These are phyloP conservation scores for Hypoxylon lienhwacheense DNA, from an alignment of 495 filamentous ascomycete genomes.

Conservation along the genomic window DNA sequence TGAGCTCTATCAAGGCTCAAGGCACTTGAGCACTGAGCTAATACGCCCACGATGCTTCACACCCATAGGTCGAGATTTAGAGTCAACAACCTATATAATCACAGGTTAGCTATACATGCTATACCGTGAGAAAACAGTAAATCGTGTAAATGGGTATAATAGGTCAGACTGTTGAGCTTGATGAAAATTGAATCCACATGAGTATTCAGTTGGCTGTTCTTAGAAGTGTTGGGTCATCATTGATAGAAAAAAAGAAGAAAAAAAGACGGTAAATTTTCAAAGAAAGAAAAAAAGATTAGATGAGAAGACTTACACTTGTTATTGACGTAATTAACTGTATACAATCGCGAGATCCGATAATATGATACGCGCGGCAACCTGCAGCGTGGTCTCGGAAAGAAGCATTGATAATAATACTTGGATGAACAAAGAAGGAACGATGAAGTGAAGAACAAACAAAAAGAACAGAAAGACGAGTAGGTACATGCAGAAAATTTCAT, in stretches of 20 bases:
- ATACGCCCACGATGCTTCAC: too few species aligned
- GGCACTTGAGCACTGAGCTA: too few species aligned
- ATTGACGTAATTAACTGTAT: not conserved
- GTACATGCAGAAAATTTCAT: too few species aligned
- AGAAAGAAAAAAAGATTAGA: not conserved
- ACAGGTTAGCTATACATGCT: constrained; percentile 16
- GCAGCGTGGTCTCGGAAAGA: constrained; percentile 8
- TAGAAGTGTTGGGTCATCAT: constrained; percentile 59
- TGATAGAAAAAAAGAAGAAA: not conserved
- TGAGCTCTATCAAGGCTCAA: too few species aligned
- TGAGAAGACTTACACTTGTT: constrained; percentile 21
- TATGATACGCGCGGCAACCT: not conserved
- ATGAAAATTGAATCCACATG: constrained; percentile 57
- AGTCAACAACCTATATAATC: constrained; percentile 1
- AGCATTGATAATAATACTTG: not conserved
- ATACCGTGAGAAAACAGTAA: not conserved
- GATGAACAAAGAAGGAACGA: constrained; percentile 11
- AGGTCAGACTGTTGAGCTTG: constrained; percentile 66
- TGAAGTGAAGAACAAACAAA: not conserved
- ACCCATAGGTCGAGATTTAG: too few species aligned
- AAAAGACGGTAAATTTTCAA: not conserved
- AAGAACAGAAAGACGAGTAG: too few species aligned
- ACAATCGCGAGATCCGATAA: not conserved
- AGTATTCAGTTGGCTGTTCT: constrained; percentile 62
- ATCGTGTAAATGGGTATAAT: constrained; percentile 1